Percentiles rank a stretch among this genome's conserved stretches.
phyloP scores from a whole-genome alignment of 2,329 filamentous ascomycete genomes.

The Chaetomium globosum region DNA sequence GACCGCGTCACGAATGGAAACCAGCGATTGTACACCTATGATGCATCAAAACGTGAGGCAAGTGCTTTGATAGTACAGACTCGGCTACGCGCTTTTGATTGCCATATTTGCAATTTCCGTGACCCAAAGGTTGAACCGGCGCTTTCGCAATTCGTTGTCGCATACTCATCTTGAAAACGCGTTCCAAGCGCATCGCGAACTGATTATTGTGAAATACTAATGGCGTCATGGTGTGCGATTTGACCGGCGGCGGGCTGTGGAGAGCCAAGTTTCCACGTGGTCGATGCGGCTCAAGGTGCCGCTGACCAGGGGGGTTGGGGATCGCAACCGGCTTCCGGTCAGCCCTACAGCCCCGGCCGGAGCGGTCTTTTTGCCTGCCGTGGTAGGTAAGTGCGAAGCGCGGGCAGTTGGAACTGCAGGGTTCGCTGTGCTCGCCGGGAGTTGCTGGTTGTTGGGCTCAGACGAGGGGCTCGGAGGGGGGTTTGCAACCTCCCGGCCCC shows the following conservation, averaged over 20 bases:
- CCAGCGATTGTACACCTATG: constrained; percentile 25
- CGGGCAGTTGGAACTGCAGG: neutral
- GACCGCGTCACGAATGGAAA: constrained; percentile 27
- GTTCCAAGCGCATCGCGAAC: constrained; percentile 30
- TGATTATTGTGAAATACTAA: constrained; percentile 26
- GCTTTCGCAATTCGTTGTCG: constrained; percentile 4
- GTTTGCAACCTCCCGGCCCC: neutral
- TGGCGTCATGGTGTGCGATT: constrained; percentile 34
- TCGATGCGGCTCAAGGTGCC: constrained; percentile 33
- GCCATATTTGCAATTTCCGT: constrained; percentile 12
- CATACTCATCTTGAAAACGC: constrained; percentile 29
- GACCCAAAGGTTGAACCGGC: constrained; percentile 1
- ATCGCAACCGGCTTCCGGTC: constrained; percentile 24
- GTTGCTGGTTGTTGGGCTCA: neutral
- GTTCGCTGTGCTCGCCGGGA: constrained; percentile 13
- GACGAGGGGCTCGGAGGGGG: constrained; percentile 1
- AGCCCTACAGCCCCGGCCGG: constrained; percentile 26
- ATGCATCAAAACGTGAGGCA: constrained; percentile 16
- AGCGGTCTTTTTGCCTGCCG: constrained; percentile 17
- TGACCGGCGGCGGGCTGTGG: constrained; percentile 22
- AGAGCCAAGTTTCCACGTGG: constrained; percentile 30
- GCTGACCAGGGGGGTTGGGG: constrained; percentile 17
- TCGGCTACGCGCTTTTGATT: neutral
- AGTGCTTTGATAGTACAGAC: neutral
- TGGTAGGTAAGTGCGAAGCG: constrained; percentile 30